Base-by-base conservation (phyloP, 352 stramenopile genomes). In the Phytophthora sp. region DNA sequence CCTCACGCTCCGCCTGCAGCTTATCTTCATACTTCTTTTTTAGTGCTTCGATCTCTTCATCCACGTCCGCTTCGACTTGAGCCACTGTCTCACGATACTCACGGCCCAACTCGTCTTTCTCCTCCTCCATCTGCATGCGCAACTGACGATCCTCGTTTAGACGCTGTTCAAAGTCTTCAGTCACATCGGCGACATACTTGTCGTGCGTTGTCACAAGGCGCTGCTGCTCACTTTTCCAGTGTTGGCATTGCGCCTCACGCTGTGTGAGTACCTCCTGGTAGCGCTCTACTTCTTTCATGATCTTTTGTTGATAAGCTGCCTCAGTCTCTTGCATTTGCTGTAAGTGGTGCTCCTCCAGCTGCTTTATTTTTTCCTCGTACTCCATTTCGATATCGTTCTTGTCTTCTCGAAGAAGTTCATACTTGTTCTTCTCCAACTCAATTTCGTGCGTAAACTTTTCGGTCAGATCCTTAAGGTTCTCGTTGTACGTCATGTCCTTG, bases 401-500 rank as follows among this genome's bases (percentile, higher is more conserved):
- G 69, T 97, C 90, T 46, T 97, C 90, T 50, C 86, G 73, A 21
- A 97, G 60, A 23, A 97, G 63, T 34, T 97, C 85, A 56, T 94
- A 97, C 52, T 94, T 94, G 71, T 93, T 95, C 60, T 97, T 96
- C 64, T 97, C 91, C 39, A 93, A 73, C 55, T 97, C 92, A 32
- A 98, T 89, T 72, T 98, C 90, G 60, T 97, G 90, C 3, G 86
- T 95, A 63, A 97, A 98, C 62, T 96, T 95, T 46, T 98, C 91
- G 4, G 84, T 97, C 31, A 96, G 64, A 55, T 98, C 95, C 64
- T 98, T 98, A 24, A 98, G 79, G 49, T 97, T 96, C 56, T 98
- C 94, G 45, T 88, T 91, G 75, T 97, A 97, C 52, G 94, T 97
- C 92, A 98, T 98, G 60, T 98, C 93, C 54, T 98, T 97, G 13